Evolutionary conservation across 2,329 filamentous ascomycete species (phyloP).

Genomic region (Cordyceps cicadae): DNA sequence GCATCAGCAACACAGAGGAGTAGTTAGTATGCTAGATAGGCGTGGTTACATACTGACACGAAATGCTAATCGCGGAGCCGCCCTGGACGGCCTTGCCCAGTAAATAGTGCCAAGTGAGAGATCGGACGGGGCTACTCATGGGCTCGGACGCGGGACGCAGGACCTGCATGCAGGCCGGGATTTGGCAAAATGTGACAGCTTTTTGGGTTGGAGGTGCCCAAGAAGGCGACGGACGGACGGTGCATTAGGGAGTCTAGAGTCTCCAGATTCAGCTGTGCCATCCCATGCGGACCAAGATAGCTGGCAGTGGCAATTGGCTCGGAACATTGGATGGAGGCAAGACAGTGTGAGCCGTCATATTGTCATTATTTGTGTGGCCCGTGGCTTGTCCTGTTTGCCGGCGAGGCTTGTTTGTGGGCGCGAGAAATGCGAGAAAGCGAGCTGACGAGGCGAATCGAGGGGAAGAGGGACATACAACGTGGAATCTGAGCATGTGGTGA

Average conservation of each 20-base stretch:
- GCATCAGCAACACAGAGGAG: background rate
- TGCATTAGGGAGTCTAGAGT: background rate
- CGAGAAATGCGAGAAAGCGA: background rate
- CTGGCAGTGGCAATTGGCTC: background rate
- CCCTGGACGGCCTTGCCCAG: too few relatives aligned
- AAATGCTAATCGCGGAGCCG: too few relatives aligned
- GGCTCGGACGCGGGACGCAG: background rate
- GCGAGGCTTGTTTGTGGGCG: background rate
- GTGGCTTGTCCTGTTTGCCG: background rate
- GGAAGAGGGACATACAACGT: background rate
- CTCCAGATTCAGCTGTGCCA: background rate
- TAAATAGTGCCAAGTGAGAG: background rate
- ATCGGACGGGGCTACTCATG: slow-evolving; percentile 7
- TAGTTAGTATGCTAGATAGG: too few relatives aligned
- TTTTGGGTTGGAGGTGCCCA: background rate
- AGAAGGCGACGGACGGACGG: background rate
- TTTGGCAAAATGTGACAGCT: slow-evolving; percentile 2
- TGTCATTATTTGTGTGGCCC: background rate
- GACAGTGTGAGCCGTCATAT: background rate
- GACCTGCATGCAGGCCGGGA: background rate
- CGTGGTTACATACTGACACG: too few relatives aligned
- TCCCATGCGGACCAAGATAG: background rate
- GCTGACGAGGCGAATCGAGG: background rate
- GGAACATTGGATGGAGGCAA: background rate
- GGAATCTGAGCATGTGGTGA: background rate